Base-by-base conservation (phyloP, 306 rosid genomes). In the Vigna mungo region DNA sequence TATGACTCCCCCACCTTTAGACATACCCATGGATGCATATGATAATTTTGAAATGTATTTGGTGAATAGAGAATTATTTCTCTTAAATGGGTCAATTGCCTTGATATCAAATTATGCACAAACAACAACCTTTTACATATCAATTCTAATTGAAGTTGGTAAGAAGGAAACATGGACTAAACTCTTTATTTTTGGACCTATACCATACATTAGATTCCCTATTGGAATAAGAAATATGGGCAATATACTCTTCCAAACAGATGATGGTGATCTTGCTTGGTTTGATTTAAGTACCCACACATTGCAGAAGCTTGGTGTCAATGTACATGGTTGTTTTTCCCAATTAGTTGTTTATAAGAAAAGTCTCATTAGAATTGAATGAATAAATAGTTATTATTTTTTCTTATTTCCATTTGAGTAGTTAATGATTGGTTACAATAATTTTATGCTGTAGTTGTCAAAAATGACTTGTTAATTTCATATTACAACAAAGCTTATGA, bases 241-340 rank as follows among this genome's bases (percentile, higher is more conserved):
- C 23, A 2, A 32, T 6, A 34, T 71, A 36, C 11, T 71, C 17
- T 52, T 34, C 4, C 36, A 12, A 36, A 10, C 37, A 32, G 1
- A 5, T 0, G 17, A 71, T 17, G 4, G 1, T 71, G 49, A 71
- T 18, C 6, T 52, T 37, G 51, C 0, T 1, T 52, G 34, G 13
- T 52, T 32, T 17, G 36, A 18, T 34, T 52, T 34, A 11, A 71
- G 34, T 6, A 71, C 49, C 49, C 17, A 36, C 4, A 6, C 1
- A 34, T n/a, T 79, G 87, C 90, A 84, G 79, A 23, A 68, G 7
- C 11, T 68, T 68, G 36, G 37, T 44, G 18, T 43, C 7, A 13
- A 16, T 3, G 68, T 5, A 62, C 0, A 1, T 0, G 14, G 3
- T 6, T 0, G 2, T 17, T 7, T 0, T 0, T 20, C 3, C 20